phyloP scores from a whole-genome alignment of 1,284 basidiomycete species.

The Waitea zeae region DNA sequence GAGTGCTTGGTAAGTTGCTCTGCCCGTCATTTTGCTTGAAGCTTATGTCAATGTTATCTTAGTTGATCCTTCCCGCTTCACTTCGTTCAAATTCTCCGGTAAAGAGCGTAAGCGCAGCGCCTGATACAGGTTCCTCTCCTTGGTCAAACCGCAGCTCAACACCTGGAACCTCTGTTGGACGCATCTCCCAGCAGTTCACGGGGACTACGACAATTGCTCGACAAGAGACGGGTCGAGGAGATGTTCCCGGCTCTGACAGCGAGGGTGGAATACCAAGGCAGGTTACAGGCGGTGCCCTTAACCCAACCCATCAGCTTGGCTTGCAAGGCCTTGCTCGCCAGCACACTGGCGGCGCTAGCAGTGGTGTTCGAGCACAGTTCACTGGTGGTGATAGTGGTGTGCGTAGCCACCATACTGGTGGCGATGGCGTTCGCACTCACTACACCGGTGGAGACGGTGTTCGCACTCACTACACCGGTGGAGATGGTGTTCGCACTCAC shows the following conservation, averaged over 20 bases:
- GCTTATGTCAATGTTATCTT: conserved; percentile 11
- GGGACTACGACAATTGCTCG: conserved; percentile 57
- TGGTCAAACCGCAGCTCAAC: conserved; percentile 3
- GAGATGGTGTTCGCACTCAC: no score
- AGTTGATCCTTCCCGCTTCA: conserved; percentile 29
- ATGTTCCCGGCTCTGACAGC: no score
- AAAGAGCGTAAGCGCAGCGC: conserved; percentile 26
- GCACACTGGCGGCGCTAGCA: not conserved
- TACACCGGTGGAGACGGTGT: no score
- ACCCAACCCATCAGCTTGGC: conserved; percentile 33
- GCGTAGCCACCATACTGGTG: conserved; percentile 17
- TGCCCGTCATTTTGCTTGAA: conserved; percentile 2
- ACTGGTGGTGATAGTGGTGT: conserved; percentile 45
- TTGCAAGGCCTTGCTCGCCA: conserved; percentile 10
- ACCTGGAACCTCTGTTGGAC: no score
- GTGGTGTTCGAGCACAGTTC: conserved; percentile 24
- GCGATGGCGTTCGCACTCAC: no score
- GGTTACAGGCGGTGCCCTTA: conserved; percentile 46
- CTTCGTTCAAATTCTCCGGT: conserved; percentile 30
- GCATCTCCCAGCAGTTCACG: conserved; percentile 38
- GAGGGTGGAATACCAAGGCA: conserved; percentile 36
- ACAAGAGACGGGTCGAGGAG: conserved; percentile 42
- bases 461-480: no score
- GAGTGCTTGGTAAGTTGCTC: conserved; percentile 48
- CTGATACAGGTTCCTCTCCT: conserved; percentile 20